Evolutionary conservation across 2,329 filamentous ascomycete genomes (phyloP).

Genomic region (Cercospora sojina): DNA sequence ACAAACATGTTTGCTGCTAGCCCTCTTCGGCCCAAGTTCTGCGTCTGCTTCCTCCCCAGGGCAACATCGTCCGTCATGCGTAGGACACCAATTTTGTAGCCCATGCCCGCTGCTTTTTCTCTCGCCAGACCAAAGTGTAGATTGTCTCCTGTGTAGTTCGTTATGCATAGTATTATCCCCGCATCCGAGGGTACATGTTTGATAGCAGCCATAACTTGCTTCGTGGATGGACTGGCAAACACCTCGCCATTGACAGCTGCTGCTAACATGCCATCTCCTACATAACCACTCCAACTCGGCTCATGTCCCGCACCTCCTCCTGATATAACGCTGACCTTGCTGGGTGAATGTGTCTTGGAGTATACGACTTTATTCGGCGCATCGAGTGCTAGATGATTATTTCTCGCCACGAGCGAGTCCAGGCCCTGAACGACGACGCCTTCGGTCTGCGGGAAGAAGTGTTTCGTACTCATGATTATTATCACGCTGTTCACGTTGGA

Average conservation of each 20-base stretch:
- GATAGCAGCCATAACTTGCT: conserved; percentile 52
- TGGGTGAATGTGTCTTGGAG: conserved; percentile 45
- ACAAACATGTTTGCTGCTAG: conserved; percentile 52
- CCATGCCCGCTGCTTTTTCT: conserved; percentile 48
- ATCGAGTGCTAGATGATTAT: conserved; percentile 47
- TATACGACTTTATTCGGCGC: conserved; percentile 51
- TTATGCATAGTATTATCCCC: conserved; percentile 51
- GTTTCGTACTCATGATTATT: conserved; percentile 52
- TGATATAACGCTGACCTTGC: conserved; percentile 48
- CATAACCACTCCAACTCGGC: conserved; percentile 51
- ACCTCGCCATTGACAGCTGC: conserved; percentile 52
- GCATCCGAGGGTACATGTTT: conserved; percentile 47
- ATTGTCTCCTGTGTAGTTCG: conserved; percentile 53
- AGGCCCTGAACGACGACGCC: conserved; percentile 53
- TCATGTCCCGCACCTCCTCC: conserved; percentile 52
- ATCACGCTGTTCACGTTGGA: neutral
- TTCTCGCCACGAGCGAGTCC: conserved; percentile 48
- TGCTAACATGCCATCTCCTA: conserved; percentile 50
- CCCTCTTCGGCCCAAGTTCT: conserved; percentile 51
- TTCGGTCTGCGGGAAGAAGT: conserved; percentile 54
- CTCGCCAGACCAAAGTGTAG: conserved; percentile 51
- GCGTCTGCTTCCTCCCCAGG: conserved; percentile 49
- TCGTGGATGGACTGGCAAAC: conserved; percentile 50
- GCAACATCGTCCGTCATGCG: conserved; percentile 52
- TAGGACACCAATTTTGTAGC: conserved; percentile 49